These are phyloP conservation scores for Blastobotrys proliferans DNA, from an alignment of 1,139 yeast genomes.

Conservation along the genomic window DNA sequence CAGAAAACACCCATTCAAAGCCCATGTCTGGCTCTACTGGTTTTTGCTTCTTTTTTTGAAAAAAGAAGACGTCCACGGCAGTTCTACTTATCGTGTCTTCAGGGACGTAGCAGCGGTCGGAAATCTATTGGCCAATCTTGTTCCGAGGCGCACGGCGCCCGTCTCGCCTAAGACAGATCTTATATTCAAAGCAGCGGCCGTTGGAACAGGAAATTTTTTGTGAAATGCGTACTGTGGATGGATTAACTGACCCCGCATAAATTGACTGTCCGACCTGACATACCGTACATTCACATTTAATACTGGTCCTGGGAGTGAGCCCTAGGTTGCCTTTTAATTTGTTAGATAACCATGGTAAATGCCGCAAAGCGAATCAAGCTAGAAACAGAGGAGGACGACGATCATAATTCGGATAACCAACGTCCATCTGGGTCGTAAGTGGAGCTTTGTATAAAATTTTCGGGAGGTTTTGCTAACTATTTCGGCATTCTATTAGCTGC, in stretches of 20 bases:
- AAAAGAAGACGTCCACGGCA: too few species aligned
- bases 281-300: not conserved
- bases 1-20: not conserved
- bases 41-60: too few species aligned
- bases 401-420: not conserved
- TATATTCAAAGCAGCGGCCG: not conserved
- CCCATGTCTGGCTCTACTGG: not conserved
- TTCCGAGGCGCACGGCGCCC: too few species aligned
- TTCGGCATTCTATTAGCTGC: constrained; percentile 11
- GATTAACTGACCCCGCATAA: not conserved
- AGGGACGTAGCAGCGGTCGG: too few species aligned
- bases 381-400: constrained; percentile 1
- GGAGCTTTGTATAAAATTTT: not conserved
- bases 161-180: too few species aligned
- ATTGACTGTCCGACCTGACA: not conserved
- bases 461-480: not conserved
- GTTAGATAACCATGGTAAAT: not conserved
- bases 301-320: too few species aligned
- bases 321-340: too few species aligned
- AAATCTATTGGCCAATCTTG: too few species aligned
- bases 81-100: too few species aligned
- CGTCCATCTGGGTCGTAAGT: constrained; percentile 10
- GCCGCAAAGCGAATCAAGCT: not conserved
- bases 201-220: not conserved
- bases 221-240: not conserved